Base-by-base conservation (phyloP, 1,139 yeast species). In the Protomyces lactucae-debilis region DNA sequence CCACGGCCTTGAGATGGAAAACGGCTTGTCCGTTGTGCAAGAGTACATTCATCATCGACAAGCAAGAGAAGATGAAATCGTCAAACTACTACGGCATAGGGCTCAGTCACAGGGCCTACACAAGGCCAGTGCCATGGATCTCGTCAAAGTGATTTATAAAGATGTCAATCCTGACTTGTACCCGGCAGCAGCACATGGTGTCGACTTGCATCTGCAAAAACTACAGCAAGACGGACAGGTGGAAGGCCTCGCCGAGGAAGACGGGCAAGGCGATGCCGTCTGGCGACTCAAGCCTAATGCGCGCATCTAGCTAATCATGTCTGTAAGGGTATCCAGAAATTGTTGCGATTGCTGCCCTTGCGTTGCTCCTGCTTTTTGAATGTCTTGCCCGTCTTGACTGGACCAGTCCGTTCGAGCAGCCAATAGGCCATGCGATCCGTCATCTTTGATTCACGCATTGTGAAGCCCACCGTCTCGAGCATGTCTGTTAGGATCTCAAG, bases 361-460 rank as follows among this genome's bases (percentile, higher is more conserved):
- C 52, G 57, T 23, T 52, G 55, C 37, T 52, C 61, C n/a, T 46
- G 45, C 53, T 64, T 64, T 35, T 53, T 64, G 64, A 55, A 64
- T 37, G n/a, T 21, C 21, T 57, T 40, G 35, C 32, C 63, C 2
- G 63, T 32, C n/a, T 18, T 10, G 5, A 52, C 23, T 10, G 48
- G 57, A 8, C 46, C 46, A 8, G 43, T 56, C 18, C 85, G 84
- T 81, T 65, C 77, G 69, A 81, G 85, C 10, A 90, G 78, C 85
- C 92, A 83, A 73, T 92, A 92, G 0, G 85, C 88, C n/a, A 92
- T 80, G 71, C 91, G 90, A 61, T 81, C 79, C 0, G 96, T 86
- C 66, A 83, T 83, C 69, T 87, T 83, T 65, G 79, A 78, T 64
- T 77, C 74, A 2, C 79, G 66, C 53, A 78, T 70, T 3, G 66